phyloP scores from a whole-genome alignment of 306 rosid genomes.

The Corylus heterophylla region DNA sequence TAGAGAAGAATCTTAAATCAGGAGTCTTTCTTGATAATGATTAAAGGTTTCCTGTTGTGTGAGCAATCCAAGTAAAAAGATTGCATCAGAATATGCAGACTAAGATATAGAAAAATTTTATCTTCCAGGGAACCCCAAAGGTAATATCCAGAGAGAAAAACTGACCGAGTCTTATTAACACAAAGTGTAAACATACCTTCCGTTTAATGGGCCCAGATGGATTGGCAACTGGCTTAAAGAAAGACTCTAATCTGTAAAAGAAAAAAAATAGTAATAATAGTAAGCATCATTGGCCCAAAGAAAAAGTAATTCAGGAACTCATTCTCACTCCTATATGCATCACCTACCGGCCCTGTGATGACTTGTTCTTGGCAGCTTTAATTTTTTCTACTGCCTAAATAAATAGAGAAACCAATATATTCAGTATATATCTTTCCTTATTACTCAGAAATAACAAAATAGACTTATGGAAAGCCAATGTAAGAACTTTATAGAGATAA shows the following conservation, averaged over 20 bases:
- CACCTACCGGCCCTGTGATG: slow-evolving; percentile 89
- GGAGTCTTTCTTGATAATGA: slow-evolving; percentile 1
- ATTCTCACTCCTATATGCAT: slow-evolving; percentile 19
- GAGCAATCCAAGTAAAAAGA: not conserved
- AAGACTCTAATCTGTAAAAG: slow-evolving; percentile 76
- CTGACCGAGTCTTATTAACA: not conserved
- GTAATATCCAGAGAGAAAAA: not conserved
- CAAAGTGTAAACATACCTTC: slow-evolving; percentile 55
- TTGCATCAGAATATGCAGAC: not conserved
- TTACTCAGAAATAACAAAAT: slow-evolving; percentile 19
- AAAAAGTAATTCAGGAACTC: slow-evolving; percentile 8
- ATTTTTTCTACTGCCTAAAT: slow-evolving; percentile 89
- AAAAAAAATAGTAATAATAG: slow-evolving; percentile 13
- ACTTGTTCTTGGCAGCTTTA: slow-evolving; percentile 92
- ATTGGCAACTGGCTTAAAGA: slow-evolving; percentile 74
- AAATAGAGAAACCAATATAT: slow-evolving; percentile 32
- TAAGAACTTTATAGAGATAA: slow-evolving; percentile 7
- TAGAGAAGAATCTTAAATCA: not conserved
- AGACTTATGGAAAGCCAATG: slow-evolving; percentile 23
- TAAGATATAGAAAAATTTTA: not conserved
- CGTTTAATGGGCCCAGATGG: slow-evolving; percentile 72
- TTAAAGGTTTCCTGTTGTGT: not conserved
- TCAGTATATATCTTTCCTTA: not conserved
- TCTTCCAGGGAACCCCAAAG: not conserved
- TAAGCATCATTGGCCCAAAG: slow-evolving; percentile 17